A percentile compares a stretch with the other conserved stretches of the same genome.
These are phyloP conservation scores for Candida boleticola DNA, from an alignment of 805 yeast genomes.

Conservation along the genomic window DNA sequence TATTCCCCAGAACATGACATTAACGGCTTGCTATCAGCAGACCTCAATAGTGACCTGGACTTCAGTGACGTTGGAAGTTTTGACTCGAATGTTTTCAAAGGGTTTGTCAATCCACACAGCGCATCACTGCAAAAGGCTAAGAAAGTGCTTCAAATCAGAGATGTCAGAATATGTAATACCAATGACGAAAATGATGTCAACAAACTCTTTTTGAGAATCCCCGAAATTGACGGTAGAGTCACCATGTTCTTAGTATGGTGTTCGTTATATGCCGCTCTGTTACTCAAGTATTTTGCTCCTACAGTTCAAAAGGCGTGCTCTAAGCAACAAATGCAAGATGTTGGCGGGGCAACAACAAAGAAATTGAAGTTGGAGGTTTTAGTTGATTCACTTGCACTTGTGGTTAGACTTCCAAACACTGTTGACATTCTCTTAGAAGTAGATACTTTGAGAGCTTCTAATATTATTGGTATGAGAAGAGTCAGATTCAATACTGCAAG, in stretches of 20 bases:
- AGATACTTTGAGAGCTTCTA: conserved; percentile 27
- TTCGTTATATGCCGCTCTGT: conserved; percentile 33
- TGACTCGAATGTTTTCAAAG: conserved; percentile 19
- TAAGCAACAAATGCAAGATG: conserved; percentile 19
- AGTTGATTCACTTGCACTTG: conserved; percentile 36
- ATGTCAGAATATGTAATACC: conserved; percentile 23
- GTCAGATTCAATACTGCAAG: conserved; percentile 36
- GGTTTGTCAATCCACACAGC: conserved; percentile 11
- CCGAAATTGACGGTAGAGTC: conserved; percentile 36
- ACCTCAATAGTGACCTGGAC: conserved; percentile 16
- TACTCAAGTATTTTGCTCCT: conserved; percentile 33
- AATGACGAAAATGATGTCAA: conserved; percentile 20
- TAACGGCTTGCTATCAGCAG: conserved; percentile 11
- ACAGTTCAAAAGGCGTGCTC: conserved; percentile 26
- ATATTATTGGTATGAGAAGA: conserved; percentile 25
- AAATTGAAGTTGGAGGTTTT: conserved; percentile 28
- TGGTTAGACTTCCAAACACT: conserved; percentile 43
- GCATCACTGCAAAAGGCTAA: conserved; percentile 25
- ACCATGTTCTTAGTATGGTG: conserved; percentile 45
- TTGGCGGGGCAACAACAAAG: conserved; percentile 12
- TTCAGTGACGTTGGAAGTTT: conserved; percentile 35
- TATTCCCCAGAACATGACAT: conserved; percentile 32
- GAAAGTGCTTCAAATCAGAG: conserved; percentile 28
- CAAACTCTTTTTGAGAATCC: conserved; percentile 26
- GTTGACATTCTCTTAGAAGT: conserved; percentile 49